phyloP scores from a whole-genome alignment of 371 early-diverging fungal genomes.

The Antonospora locustae region DNA sequence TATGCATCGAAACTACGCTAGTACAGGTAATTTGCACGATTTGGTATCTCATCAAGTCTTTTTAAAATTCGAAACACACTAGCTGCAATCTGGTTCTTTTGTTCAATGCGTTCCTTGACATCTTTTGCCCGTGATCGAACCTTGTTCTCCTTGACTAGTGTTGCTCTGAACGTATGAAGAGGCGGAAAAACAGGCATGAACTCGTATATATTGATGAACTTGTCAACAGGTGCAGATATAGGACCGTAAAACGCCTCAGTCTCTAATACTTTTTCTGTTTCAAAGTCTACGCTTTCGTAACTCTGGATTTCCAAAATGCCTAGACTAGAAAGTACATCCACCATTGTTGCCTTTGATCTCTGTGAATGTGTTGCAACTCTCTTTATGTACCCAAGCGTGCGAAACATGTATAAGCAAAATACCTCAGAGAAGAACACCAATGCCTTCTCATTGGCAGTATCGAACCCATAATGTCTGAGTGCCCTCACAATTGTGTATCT shows the following conservation, averaged over 20 bases:
- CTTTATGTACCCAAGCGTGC: slow-evolving; percentile 9
- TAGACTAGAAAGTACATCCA: background rate
- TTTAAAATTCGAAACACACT: too few species aligned
- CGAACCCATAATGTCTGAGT: slow-evolving; percentile 20
- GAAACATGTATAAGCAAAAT: slow-evolving; percentile 1
- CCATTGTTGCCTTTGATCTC: background rate
- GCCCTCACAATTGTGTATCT: background rate
- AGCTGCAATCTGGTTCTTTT: slow-evolving; percentile 46
- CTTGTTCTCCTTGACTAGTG: slow-evolving; percentile 30
- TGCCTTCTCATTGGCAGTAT: slow-evolving; percentile 5
- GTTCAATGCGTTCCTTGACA: slow-evolving; percentile 50
- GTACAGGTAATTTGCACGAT: too few species aligned
- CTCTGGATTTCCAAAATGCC: background rate
- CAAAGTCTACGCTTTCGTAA: background rate
- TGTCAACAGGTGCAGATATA: slow-evolving; percentile 39
- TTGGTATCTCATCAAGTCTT: too few species aligned
- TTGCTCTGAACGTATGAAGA: slow-evolving; percentile 51
- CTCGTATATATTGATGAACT: slow-evolving; percentile 52
- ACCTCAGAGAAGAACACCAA: slow-evolving; percentile 12
- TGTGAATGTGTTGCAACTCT: background rate
- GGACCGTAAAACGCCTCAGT: slow-evolving; percentile 25
- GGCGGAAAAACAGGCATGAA: slow-evolving; percentile 54
- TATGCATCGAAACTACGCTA: too few species aligned
- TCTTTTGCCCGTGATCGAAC: slow-evolving; percentile 32
- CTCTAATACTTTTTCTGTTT: background rate